These are phyloP conservation scores for Talaromyces sp. DNA, from an alignment of 2,329 filamentous ascomycete genomes.

Conservation along the genomic window DNA sequence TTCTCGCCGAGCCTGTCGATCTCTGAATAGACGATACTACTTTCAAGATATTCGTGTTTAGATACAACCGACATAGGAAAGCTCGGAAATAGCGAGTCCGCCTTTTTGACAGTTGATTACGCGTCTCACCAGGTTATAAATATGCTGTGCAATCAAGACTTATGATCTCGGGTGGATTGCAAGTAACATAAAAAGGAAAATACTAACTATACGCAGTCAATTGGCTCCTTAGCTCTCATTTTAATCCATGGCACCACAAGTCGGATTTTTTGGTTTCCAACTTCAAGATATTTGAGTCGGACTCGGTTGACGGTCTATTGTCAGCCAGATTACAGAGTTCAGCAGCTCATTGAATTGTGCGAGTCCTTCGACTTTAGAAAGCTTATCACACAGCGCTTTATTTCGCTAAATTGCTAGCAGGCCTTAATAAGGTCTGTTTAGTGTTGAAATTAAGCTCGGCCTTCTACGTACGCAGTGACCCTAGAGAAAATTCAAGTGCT, in stretches of 20 bases:
- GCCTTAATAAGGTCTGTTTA: not conserved
- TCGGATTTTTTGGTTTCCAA: not conserved
- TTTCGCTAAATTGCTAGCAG: not conserved
- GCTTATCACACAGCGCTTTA: not conserved
- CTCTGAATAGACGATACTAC: not conserved
- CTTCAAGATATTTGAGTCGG: not conserved
- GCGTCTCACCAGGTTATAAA: not conserved
- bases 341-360: not conserved
- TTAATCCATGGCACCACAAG: not conserved
- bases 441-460: not conserved
- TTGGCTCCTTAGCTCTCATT: not conserved
- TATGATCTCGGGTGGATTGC: not conserved
- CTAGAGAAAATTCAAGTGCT: not conserved
- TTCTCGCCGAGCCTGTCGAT: not conserved
- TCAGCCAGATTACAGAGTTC: not conserved
- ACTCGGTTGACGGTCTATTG: not conserved
- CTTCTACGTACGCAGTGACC: not conserved
- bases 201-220: not conserved
- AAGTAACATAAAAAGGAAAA: not conserved
- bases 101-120: not conserved
- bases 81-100: not conserved
- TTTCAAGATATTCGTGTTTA: not conserved
- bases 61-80: not conserved
- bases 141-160: not conserved
- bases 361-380: not conserved